Percentiles rank a stretch among this genome's conserved stretches.
These are phyloP conservation scores for Cunninghamia lanceolata DNA, from an alignment of 75 land plant species.

Conservation along the genomic window DNA sequence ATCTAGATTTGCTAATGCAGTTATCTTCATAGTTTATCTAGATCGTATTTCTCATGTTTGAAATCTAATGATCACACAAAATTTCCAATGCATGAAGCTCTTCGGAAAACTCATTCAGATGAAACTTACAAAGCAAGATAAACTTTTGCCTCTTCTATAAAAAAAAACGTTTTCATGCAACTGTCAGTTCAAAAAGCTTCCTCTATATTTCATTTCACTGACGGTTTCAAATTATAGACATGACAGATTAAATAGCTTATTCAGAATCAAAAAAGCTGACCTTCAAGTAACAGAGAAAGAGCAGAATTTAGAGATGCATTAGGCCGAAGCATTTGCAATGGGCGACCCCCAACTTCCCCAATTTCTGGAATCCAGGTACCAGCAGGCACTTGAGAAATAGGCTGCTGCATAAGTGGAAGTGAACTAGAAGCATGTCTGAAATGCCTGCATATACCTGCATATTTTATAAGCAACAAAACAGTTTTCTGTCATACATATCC, in stretches of 20 bases:
- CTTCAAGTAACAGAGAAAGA: slow-evolving; percentile 71
- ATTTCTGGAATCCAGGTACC: slow-evolving; percentile 86
- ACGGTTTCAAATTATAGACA: background rate
- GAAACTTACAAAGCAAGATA: background rate
- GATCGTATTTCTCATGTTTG: background rate
- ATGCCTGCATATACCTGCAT: slow-evolving; percentile 85
- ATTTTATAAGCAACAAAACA: slow-evolving; percentile 11
- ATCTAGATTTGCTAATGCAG: background rate
- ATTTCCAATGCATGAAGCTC: background rate
- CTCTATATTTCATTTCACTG: background rate
- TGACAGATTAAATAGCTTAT: background rate
- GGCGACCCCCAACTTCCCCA: slow-evolving; percentile 50
- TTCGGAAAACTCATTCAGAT: background rate
- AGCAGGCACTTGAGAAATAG: slow-evolving; percentile 58
- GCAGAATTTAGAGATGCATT: slow-evolving; percentile 78
- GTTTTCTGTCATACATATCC: background rate
- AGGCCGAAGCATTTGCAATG: slow-evolving; percentile 63
- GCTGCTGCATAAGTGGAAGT: slow-evolving; percentile 70
- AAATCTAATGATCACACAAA: background rate
- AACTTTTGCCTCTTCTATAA: background rate
- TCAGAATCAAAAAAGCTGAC: slow-evolving; percentile 26
- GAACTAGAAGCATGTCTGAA: slow-evolving; percentile 72
- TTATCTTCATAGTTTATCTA: background rate
- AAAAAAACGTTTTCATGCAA: background rate
- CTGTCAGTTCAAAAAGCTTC: background rate